Percentiles rank a stretch among this genome's conserved stretches.
Conservation (phyloP, 1,284 basidiomycete species). For the Sanghuangporus weigelae region DNA sequence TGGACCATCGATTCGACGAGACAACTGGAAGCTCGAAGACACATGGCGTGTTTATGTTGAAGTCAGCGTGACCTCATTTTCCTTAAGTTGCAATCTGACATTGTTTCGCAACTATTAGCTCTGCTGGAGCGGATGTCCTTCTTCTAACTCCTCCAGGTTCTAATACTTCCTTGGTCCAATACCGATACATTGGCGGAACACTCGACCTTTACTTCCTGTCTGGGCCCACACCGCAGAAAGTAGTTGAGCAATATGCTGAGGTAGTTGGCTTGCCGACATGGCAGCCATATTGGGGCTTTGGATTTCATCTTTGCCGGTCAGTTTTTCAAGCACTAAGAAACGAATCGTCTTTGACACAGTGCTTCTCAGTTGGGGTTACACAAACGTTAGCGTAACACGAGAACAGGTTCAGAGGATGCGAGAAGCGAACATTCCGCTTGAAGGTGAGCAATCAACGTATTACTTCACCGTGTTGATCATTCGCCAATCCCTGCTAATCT, state of each 20-base stretch:
- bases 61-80: slow-evolving; percentile 28
- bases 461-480: not conserved
- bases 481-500: slow-evolving; percentile 8
- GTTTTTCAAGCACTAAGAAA: slow-evolving; percentile 6
- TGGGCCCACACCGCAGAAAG: slow-evolving; percentile 57
- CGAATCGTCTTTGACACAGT: not conserved
- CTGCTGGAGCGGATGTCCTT: slow-evolving; percentile 62
- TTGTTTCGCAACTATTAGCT: slow-evolving; percentile 19
- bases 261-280: slow-evolving; percentile 58
- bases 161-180: slow-evolving; percentile 53
- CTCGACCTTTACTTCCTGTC: slow-evolving; percentile 70
- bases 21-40: slow-evolving; percentile 45
- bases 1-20: slow-evolving; percentile 57
- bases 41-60: slow-evolving; percentile 68
- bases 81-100: not conserved
- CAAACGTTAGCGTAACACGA: slow-evolving; percentile 39
- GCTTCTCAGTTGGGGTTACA: slow-evolving; percentile 48
- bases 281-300: slow-evolving; percentile 67
- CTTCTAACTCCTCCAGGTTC: slow-evolving; percentile 49
- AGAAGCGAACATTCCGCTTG: slow-evolving; percentile 57
- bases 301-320: slow-evolving; percentile 65
- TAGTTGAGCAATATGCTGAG: slow-evolving; percentile 63
- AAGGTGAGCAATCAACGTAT: slow-evolving; percentile 24
- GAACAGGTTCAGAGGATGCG: slow-evolving; percentile 56
- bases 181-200: slow-evolving; percentile 59